Percentiles rank a stretch among this genome's conserved stretches.
These are phyloP conservation scores for Rhynchosporium secalis DNA, from an alignment of 2,329 filamentous ascomycete species.

Conservation along the genomic window DNA sequence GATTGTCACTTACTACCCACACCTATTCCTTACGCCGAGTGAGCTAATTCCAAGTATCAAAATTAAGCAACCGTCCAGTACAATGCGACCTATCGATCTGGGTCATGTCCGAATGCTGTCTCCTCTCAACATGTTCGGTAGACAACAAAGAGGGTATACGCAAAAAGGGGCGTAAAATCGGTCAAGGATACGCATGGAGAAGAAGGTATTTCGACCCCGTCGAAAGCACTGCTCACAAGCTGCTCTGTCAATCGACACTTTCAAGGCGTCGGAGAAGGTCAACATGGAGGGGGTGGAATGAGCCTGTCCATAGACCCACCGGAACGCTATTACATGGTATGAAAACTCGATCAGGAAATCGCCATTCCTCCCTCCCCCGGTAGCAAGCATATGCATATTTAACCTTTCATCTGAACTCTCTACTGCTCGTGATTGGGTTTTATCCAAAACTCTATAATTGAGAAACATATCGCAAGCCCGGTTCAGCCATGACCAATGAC, in stretches of 20 bases:
- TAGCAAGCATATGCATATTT: not conserved
- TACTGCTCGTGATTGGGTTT: not conserved
- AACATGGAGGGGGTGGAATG: not conserved
- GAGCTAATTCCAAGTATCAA: too few species aligned
- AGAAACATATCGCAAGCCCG: slow-evolving; percentile 5
- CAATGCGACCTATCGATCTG: too few species aligned
- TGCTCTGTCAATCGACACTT: not conserved
- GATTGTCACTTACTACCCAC: too few species aligned
- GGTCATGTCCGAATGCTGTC: too few species aligned
- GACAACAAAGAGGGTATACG: too few species aligned
- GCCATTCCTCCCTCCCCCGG: not conserved
- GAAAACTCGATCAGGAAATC: not conserved
- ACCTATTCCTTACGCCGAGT: too few species aligned
- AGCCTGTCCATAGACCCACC: not conserved
- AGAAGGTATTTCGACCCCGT: not conserved
- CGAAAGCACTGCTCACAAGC: slow-evolving; percentile 7
- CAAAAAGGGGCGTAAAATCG: too few species aligned
- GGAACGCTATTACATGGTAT: not conserved
- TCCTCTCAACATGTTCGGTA: too few species aligned
- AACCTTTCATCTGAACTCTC: not conserved
- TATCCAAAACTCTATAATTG: not conserved
- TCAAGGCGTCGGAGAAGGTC: slow-evolving; percentile 8
- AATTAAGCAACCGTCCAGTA: too few species aligned
- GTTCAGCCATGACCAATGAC: not conserved
- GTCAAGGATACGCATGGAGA: not conserved